Base-by-base conservation (phyloP, 2,329 filamentous ascomycete genomes). In the Macrophomina tecta region DNA sequence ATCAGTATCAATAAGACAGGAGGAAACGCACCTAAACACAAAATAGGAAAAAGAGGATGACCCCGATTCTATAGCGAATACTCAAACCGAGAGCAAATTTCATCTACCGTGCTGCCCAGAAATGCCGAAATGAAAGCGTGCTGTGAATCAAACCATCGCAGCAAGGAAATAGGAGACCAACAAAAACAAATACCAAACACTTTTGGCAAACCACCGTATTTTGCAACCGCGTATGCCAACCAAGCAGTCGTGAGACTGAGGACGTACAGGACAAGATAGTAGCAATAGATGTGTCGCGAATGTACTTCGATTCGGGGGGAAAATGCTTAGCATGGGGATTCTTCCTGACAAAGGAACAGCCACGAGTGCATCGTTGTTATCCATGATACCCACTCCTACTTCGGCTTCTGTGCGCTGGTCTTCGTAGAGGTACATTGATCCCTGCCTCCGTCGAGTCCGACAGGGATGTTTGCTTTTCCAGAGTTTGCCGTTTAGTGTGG, bases 101-200 rank as follows among this genome's bases (percentile, higher is more conserved):
- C 8, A 38, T 55, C 6, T 12, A 55, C 52, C 32, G 52, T 55
- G 34, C 32, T 23, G 28, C 30, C 18, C 28, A 52, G n/a, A 53
- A 53, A 55, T 55, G 52, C 52, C 52, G 34, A 40, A 55, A 55
- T 28, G 3, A 52, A 32, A 12, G 12, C 49, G 38, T 55, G 52
- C 52, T 14, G n/a, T 38, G n/a, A 5, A 23, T 40, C 11, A 18
- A 55, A 18, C 52, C 32, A 18, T 55, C 8, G 52, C 7, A 8
- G n/a, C 9, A 38, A 36, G 30, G 38, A 49, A 55, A 49, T 16
- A 49, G 18, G 7, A 55, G 23, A 32, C 32, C 8, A 49, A 28
- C 9, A 1, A 28, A 48, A 38, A 12, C 52, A 7, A 38, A 23
- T 40, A 34, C 52, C 52, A 38, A 38, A 34, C 32, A 55, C 32